Conservation (phyloP, 768 basidiomycete genomes). For the Russula lepida region DNA sequence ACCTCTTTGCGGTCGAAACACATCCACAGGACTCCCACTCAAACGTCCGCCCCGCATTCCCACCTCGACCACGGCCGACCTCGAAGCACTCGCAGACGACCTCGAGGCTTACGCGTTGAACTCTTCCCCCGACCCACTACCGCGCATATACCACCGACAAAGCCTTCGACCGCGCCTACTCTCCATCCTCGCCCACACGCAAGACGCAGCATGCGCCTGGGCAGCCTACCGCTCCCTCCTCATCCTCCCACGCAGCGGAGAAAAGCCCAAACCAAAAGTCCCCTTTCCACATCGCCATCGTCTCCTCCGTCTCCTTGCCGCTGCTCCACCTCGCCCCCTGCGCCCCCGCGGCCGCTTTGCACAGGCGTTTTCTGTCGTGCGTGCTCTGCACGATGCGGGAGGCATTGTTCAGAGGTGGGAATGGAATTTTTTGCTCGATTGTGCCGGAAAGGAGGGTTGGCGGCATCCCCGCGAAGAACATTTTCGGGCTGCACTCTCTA, state of each 20-base stretch:
- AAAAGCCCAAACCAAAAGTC: slow-evolving; percentile 18
- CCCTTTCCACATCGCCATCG: slow-evolving; percentile 46
- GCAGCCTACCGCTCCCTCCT: slow-evolving; percentile 34
- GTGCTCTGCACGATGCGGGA: slow-evolving; percentile 45
- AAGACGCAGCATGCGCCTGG: slow-evolving; percentile 30
- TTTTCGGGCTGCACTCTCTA: slow-evolving; percentile 49
- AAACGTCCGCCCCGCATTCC: slow-evolving; percentile 1
- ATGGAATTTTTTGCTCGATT: slow-evolving; percentile 70
- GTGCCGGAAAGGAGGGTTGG: slow-evolving; percentile 52
- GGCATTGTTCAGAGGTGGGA: slow-evolving; percentile 52
- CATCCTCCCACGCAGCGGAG: slow-evolving; percentile 13
- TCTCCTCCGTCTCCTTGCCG: slow-evolving; percentile 50
- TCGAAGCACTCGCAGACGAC: slow-evolving; percentile 9
- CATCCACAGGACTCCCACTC: slow-evolving; percentile 9
- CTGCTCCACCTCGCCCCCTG: slow-evolving; percentile 31
- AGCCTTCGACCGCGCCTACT: slow-evolving; percentile 4
- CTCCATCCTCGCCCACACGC: slow-evolving; percentile 8
- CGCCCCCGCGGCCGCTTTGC: slow-evolving; percentile 54
- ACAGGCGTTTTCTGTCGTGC: slow-evolving; percentile 60
- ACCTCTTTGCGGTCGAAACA: slow-evolving; percentile 5
- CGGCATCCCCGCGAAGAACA: slow-evolving; percentile 49
- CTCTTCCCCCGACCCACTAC: background rate
- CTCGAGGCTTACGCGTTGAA: slow-evolving; percentile 2
- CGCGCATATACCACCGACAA: slow-evolving; percentile 1
- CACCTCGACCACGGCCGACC: slow-evolving; percentile 6